Percentiles rank a stretch among this genome's conserved stretches.
Conservation (phyloP, 306 rosid species). For the Cercis canadensis region DNA sequence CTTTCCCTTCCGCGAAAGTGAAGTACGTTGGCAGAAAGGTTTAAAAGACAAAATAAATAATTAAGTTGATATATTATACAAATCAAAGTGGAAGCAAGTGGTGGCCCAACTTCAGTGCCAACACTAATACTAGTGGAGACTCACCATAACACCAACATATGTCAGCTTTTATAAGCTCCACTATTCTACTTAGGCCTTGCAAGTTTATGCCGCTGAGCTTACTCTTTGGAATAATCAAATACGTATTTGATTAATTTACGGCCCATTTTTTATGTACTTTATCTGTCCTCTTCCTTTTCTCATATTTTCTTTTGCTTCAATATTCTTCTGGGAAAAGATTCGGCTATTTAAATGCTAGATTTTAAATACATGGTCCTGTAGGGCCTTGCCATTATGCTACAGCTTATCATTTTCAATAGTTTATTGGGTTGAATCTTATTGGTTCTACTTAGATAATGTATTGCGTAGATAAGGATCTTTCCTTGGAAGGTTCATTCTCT, state of each 20-base stretch:
- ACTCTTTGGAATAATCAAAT: conserved; percentile 37
- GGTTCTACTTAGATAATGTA: neutral
- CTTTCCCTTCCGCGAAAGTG: conserved; percentile 40
- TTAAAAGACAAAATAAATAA: conserved; percentile 23
- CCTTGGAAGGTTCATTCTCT: conserved; percentile 15
- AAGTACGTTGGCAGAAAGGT: conserved; percentile 34
- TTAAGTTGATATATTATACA: conserved; percentile 23
- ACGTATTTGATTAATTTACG: conserved; percentile 28
- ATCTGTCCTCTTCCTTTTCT: conserved; percentile 11
- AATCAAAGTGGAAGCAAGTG: conserved; percentile 42
- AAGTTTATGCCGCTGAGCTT: conserved; percentile 32
- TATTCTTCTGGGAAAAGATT: conserved; percentile 23
- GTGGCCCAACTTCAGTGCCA: conserved; percentile 50
- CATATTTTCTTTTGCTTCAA: conserved; percentile 27
- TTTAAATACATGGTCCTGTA: conserved; percentile 5
- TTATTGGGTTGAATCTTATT: conserved; percentile 26
- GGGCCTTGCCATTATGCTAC: conserved; percentile 28
- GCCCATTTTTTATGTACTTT: conserved; percentile 25
- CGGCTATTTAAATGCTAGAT: conserved; percentile 11
- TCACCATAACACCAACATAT: conserved; percentile 67
- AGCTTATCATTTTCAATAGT: conserved; percentile 32
- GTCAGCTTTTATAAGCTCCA: conserved; percentile 51
- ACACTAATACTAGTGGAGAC: conserved; percentile 74
- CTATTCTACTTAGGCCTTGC: conserved; percentile 30
- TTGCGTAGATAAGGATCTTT: conserved; percentile 39